These are phyloP conservation scores for Ophiocordyceps camponoti-floridani DNA, from an alignment of 2,329 filamentous ascomycete genomes.

Conservation along the genomic window DNA sequence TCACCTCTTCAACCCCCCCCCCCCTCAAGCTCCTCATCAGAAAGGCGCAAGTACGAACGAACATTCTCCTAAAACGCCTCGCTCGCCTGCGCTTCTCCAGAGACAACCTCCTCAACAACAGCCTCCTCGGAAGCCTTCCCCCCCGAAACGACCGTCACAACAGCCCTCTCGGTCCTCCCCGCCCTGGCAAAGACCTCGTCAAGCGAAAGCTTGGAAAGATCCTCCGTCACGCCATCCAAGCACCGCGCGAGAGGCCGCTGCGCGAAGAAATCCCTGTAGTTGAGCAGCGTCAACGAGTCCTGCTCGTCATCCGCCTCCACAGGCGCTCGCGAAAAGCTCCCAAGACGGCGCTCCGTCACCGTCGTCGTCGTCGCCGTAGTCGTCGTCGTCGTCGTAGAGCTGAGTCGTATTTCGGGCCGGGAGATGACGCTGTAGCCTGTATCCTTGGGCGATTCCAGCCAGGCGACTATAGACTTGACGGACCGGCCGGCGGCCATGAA, in stretches of 20 bases:
- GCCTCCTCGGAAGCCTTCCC: background rate
- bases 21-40: slow-evolving; percentile 12
- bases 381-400: background rate
- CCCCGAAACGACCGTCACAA: background rate
- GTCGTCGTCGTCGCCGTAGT: background rate
- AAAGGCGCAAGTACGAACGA: slow-evolving; percentile 10
- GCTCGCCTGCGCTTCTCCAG: background rate
- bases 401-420: background rate
- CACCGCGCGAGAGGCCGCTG: slow-evolving; percentile 13
- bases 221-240: slow-evolving; percentile 7
- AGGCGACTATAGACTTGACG: slow-evolving; percentile 14
- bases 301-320: slow-evolving; percentile 8
- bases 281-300: slow-evolving; percentile 14
- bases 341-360: background rate
- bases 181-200: slow-evolving; percentile 1
- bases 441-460: slow-evolving; percentile 10
- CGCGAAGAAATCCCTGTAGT: slow-evolving; percentile 14
- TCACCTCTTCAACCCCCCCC: background rate
- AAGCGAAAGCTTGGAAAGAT: slow-evolving; percentile 1
- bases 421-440: background rate
- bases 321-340: background rate
- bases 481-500: slow-evolving; percentile 5
- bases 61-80: slow-evolving; percentile 14
- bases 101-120: background rate
- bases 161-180: background rate